phyloP scores from a whole-genome alignment of 1,284 basidiomycete genomes.

The Papiliotrema laurentii region DNA sequence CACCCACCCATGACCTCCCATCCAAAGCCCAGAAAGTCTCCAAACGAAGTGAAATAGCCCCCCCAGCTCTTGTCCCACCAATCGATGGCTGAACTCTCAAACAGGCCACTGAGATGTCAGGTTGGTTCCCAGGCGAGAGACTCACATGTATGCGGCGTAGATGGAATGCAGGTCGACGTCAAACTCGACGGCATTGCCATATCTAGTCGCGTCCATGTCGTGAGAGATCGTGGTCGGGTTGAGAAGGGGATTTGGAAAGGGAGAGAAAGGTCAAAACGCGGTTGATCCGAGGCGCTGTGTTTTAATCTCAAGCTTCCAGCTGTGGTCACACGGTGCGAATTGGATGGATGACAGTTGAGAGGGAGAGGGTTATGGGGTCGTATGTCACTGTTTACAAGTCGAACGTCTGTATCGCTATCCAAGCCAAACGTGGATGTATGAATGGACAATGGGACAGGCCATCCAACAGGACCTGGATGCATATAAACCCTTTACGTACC shows the following conservation, averaged over 20 bases:
- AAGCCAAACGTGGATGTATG: no score
- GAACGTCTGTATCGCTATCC: no score
- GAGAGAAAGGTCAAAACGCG: neutral
- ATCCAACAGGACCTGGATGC: no score
- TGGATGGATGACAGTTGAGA: no score
- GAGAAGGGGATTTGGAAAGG: neutral
- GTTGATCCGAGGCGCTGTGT: no score
- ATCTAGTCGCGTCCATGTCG: constrained; percentile 40
- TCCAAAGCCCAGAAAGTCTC: constrained; percentile 73
- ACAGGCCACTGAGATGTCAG: constrained; percentile 55
- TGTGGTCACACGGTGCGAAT: no score
- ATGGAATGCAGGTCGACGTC: constrained; percentile 80
- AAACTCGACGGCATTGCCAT: constrained; percentile 71
- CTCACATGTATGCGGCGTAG: constrained; percentile 70
- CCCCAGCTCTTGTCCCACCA: constrained; percentile 80
- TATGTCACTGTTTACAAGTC: no score
- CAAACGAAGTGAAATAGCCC: constrained; percentile 71
- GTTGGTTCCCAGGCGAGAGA: neutral
- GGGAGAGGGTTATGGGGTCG: no score
- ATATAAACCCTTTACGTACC: no score
- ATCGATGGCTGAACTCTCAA: constrained; percentile 65
- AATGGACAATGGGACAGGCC: no score
- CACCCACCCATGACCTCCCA: constrained; percentile 66
- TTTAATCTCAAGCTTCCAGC: no score
- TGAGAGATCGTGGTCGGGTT: no score